phyloP scores from a whole-genome alignment of 1,284 basidiomycete species.

The Ceratobasidium sp. region DNA sequence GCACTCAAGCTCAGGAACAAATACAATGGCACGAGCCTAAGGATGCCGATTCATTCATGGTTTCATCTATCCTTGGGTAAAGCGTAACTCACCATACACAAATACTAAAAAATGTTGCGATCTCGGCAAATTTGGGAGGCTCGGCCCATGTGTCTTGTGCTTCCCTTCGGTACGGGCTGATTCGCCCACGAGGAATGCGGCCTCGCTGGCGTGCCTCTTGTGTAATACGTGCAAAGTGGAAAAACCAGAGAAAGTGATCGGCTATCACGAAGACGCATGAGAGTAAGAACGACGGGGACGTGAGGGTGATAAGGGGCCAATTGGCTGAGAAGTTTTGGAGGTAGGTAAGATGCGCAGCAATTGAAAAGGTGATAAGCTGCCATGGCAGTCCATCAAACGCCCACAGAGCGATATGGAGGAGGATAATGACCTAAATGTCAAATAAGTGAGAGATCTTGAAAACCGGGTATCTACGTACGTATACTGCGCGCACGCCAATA shows the following conservation, averaged over 20 bases:
- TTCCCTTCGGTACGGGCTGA: slow-evolving; percentile 30
- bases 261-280: slow-evolving; percentile 81
- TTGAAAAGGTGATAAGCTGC: slow-evolving; percentile 73
- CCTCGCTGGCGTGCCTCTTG: slow-evolving; percentile 58
- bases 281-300: slow-evolving; percentile 78
- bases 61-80: slow-evolving; percentile 54
- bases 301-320: slow-evolving; percentile 90
- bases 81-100: slow-evolving; percentile 89
- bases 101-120: slow-evolving; percentile 88
- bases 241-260: slow-evolving; percentile 95
- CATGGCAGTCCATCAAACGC: slow-evolving; percentile 79
- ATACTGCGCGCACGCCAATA: slow-evolving; percentile 80
- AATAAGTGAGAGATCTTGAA: slow-evolving; percentile 27
- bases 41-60: background rate
- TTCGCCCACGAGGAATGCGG: slow-evolving; percentile 39
- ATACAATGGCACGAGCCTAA: slow-evolving; percentile 52
- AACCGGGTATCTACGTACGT: slow-evolving; percentile 63
- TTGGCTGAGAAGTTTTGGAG: slow-evolving; percentile 84
- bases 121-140: slow-evolving; percentile 68
- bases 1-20: slow-evolving; percentile 82
- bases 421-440: slow-evolving; percentile 69
- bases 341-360: slow-evolving; percentile 83
- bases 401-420: slow-evolving; percentile 76
- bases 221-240: slow-evolving; percentile 76
- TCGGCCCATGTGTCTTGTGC: slow-evolving; percentile 38